phyloP scores from a whole-genome alignment of 768 basidiomycete species.

The Pleurotus pulmonarius region DNA sequence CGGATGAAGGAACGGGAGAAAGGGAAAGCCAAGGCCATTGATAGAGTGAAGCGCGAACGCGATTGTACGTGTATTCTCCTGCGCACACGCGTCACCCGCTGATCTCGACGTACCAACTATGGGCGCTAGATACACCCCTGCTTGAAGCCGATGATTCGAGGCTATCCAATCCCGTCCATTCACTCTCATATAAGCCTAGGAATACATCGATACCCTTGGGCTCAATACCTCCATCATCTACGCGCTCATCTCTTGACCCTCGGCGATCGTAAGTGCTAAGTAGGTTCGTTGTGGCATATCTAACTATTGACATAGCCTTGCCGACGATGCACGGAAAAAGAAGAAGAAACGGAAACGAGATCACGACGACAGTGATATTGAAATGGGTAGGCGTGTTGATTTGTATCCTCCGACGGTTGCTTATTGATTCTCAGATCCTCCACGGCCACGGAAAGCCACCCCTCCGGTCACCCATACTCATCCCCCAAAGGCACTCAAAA shows the following conservation, averaged over 20 bases:
- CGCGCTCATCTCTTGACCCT: slow-evolving; percentile 57
- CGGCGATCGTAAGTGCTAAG: slow-evolving; percentile 49
- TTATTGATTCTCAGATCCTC: slow-evolving; percentile 35
- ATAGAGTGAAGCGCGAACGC: slow-evolving; percentile 70
- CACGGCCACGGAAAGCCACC: slow-evolving; percentile 54
- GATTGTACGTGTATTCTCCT: slow-evolving; percentile 57
- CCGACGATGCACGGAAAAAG: slow-evolving; percentile 58
- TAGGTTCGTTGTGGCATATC: background rate
- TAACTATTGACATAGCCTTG: slow-evolving; percentile 17
- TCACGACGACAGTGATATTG: slow-evolving; percentile 65
- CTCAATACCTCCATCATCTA: slow-evolving; percentile 43
- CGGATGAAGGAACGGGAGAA: slow-evolving; percentile 73
- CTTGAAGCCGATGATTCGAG: slow-evolving; percentile 48
- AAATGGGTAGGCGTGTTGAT: slow-evolving; percentile 39
- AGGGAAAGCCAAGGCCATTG: slow-evolving; percentile 68
- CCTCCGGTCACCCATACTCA: slow-evolving; percentile 43
- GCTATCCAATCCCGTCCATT: slow-evolving; percentile 28
- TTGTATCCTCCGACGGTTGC: slow-evolving; percentile 4
- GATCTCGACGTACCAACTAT: slow-evolving; percentile 12
- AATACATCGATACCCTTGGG: slow-evolving; percentile 39
- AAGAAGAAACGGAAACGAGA: slow-evolving; percentile 87
- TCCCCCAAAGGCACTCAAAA: slow-evolving; percentile 56
- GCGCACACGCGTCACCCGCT: slow-evolving; percentile 16
- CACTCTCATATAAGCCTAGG: slow-evolving; percentile 39
- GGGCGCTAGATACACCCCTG: slow-evolving; percentile 40